Conservation (phyloP, 805 yeast genomes). For the Hanseniaspora nectarophila region DNA sequence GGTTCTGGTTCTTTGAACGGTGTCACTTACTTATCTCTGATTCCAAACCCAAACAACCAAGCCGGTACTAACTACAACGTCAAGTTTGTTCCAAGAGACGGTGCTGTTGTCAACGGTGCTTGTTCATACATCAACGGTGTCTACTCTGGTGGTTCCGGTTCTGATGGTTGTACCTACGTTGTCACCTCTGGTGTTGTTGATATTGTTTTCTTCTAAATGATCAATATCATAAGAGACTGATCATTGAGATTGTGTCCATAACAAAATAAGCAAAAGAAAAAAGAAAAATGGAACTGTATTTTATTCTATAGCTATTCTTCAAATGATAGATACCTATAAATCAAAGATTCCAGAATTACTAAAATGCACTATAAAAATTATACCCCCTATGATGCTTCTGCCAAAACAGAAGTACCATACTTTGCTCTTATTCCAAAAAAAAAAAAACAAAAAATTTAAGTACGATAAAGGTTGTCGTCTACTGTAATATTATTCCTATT, state of each 20-base stretch:
- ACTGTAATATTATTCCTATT: conserved; percentile 8
- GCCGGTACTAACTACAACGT: conserved; percentile 49
- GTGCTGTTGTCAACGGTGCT: conserved; percentile 48
- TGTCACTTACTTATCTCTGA: conserved; percentile 53
- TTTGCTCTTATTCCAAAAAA: not conserved
- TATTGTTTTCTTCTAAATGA: conserved; percentile 43
- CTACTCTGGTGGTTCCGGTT: conserved; percentile 46
- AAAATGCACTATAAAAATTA: no score
- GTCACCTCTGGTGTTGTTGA: conserved; percentile 49
- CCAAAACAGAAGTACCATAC: not conserved
- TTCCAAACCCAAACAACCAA: conserved; percentile 65
- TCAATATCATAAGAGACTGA: no score
- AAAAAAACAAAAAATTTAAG: not conserved
- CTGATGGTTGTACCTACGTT: conserved; percentile 72
- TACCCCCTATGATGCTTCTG: not conserved
- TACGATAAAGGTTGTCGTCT: conserved; percentile 2
- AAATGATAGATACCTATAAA: no score
- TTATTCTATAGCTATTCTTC: no score
- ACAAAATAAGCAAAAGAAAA: no score
- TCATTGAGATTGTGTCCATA: no score
- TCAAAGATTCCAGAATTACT: no score
- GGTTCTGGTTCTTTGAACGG: conserved; percentile 64
- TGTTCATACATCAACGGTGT: conserved; percentile 72
- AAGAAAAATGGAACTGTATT: no score
- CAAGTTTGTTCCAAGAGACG: conserved; percentile 62